Evolutionary conservation across 768 basidiomycete genomes (phyloP).

Genomic region (Cystobasidium tubakii): DNA sequence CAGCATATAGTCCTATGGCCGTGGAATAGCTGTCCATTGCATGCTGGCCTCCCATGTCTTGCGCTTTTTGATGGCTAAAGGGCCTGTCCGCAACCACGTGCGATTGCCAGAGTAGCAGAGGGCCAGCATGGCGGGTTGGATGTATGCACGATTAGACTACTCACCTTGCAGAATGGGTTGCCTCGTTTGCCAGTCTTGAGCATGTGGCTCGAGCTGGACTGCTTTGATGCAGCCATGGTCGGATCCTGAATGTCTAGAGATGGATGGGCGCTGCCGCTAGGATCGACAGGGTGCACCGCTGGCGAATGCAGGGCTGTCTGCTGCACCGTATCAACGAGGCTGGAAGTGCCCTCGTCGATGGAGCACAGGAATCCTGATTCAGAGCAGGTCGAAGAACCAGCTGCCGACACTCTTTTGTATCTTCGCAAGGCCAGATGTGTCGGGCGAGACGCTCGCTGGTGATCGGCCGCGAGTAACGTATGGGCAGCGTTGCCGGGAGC

Average conservation of each 20-base stretch:
- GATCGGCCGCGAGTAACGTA: no score
- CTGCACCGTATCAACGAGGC: background rate
- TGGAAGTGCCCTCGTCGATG: background rate
- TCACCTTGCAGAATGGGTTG: slow-evolving; percentile 47
- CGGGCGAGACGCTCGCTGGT: no score
- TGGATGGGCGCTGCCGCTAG: background rate
- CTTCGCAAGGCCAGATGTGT: no score
- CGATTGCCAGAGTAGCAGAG: background rate
- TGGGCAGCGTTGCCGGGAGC: no score
- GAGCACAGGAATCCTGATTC: no score
- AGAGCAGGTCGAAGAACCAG: no score
- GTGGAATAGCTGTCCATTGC: background rate
- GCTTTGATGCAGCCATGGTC: slow-evolving; percentile 13
- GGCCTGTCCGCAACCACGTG: background rate
- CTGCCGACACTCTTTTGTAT: no score
- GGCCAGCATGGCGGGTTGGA: background rate
- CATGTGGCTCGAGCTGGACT: slow-evolving; percentile 43
- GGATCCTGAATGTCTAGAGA: background rate
- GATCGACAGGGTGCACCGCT: background rate
- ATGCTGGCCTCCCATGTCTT: background rate
- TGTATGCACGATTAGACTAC: background rate
- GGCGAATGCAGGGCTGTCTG: background rate
- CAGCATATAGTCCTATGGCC: no score
- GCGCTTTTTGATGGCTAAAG: background rate
- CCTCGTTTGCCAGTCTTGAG: slow-evolving; percentile 46